Conservation (phyloP, 73 alveolate genomes). For the Paraurostyla sp. region DNA sequence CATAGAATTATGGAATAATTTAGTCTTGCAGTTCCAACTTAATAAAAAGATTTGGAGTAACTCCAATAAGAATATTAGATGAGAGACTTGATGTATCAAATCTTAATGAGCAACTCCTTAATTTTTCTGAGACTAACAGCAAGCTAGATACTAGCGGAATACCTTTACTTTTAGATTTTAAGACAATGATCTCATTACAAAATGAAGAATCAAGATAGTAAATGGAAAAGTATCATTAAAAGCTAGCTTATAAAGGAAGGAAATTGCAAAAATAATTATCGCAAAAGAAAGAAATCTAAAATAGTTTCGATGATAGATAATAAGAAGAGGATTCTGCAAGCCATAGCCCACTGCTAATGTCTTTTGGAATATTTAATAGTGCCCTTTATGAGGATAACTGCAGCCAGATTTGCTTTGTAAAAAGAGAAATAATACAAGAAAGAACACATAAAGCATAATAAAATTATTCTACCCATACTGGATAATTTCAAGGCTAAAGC, state of each 20-base stretch:
- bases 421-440: conserved; percentile 1
- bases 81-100: background rate
- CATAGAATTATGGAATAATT: background rate
- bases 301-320: too few species aligned
- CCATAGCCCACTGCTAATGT: too few species aligned
- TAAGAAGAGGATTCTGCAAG: too few species aligned
- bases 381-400: background rate
- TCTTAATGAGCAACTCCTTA: background rate
- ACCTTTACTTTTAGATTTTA: background rate
- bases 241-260: background rate
- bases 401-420: background rate
- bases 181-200: background rate
- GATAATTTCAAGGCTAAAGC: too few species aligned
- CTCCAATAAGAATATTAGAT: background rate
- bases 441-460: background rate
- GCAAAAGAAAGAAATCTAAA: background rate
- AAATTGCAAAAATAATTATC: background rate
- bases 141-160: background rate
- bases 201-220: conserved; percentile 30
- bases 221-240: background rate
- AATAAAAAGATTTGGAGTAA: background rate
- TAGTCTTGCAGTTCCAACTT: background rate
- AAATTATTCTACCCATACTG: too few species aligned
- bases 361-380: too few species aligned
- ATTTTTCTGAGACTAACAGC: background rate